Conservation (phyloP, 2,329 filamentous ascomycete species). For the Neurospora sp. region DNA sequence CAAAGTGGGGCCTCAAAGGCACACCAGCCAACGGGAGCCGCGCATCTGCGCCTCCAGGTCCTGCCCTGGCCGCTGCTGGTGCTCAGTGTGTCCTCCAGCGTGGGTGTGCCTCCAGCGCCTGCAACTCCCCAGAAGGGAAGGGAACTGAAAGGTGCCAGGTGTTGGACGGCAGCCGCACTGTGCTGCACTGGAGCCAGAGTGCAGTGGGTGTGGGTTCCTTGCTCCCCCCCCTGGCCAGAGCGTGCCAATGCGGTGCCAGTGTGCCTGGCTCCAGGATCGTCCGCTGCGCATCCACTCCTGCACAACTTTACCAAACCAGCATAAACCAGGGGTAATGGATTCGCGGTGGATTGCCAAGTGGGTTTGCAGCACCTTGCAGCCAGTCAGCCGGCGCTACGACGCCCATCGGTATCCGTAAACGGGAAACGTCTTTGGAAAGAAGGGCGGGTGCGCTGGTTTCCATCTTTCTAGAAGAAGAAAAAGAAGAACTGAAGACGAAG, state of each 20-base stretch:
- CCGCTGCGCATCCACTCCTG: background rate
- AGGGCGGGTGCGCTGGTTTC: background rate
- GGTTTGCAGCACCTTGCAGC: background rate
- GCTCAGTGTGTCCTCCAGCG: background rate
- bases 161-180: background rate
- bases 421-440: background rate
- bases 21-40: background rate
- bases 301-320: background rate
- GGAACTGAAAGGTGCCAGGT: background rate
- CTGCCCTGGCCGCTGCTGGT: background rate
- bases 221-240: background rate
- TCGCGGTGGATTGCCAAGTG: background rate
- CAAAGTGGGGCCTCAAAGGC: background rate
- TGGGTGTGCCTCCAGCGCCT: background rate
- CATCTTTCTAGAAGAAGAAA: background rate
- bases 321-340: background rate
- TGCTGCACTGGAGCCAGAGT: background rate
- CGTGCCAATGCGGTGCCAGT: background rate
- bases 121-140: background rate
- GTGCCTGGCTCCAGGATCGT: background rate
- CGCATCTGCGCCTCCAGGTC: background rate
- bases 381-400: background rate
- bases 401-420: background rate
- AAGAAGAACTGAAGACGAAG: background rate
- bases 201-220: background rate